A percentile compares a stretch with the other conserved stretches of the same genome.
Evolutionary conservation across 306 rosid species (phyloP).

Genomic region (Hippophae gyantsensis): DNA sequence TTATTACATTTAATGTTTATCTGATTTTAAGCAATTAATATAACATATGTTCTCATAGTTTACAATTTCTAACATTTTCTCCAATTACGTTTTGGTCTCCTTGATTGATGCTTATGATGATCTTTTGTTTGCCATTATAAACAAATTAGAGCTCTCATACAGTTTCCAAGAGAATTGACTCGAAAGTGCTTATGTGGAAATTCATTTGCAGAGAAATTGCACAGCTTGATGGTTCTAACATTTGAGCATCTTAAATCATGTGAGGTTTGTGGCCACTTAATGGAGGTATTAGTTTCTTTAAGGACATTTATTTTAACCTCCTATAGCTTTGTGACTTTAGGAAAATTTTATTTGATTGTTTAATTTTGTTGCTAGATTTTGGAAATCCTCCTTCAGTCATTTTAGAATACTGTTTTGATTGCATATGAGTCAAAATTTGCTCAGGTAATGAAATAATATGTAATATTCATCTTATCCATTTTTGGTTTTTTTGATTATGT

Average conservation of each 20-base stretch:
- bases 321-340: neutral
- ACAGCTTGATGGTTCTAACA: conserved; percentile 58
- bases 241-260: conserved; percentile 81
- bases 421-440: conserved; percentile 83
- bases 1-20: no score
- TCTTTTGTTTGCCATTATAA: conserved; percentile 2
- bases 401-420: conserved; percentile 56
- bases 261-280: conserved; percentile 59
- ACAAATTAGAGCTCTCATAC: conserved; percentile 12
- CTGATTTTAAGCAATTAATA: no score
- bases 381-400: conserved; percentile 47
- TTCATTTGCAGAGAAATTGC: conserved; percentile 48
- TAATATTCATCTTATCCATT: neutral
- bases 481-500: neutral
- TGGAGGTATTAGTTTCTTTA: conserved; percentile 36
- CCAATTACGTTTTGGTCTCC: neutral
- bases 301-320: neutral
- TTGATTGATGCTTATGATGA: neutral
- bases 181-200: conserved; percentile 34
- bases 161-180: conserved; percentile 49
- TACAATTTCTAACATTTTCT: neutral
- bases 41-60: no score
- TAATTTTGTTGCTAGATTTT: conserved; percentile 47
- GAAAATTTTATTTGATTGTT: neutral
- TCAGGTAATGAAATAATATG: conserved; percentile 42